phyloP scores from a whole-genome alignment of 164 flowering plant genomes.

The Tinospora cordifolia region DNA sequence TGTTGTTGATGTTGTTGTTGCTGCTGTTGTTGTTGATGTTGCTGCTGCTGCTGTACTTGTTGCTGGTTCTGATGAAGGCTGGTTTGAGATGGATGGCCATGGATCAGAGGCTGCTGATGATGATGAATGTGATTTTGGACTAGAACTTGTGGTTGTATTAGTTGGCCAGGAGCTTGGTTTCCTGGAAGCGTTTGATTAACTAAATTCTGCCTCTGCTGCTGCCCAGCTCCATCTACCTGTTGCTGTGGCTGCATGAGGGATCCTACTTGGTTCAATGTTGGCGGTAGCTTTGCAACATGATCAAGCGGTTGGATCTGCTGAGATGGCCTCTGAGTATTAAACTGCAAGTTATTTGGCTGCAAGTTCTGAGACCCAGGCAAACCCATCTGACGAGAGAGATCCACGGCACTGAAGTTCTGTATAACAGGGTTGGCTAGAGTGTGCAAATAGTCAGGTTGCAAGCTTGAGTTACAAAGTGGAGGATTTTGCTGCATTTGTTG shows the following conservation, averaged over 20 bases:
- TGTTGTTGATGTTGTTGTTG: conserved; percentile 18
- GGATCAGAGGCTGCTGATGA: conserved; percentile 46
- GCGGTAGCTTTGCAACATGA: conserved; percentile 49
- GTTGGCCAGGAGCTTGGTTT: conserved; percentile 51
- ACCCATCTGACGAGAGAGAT: conserved; percentile 67
- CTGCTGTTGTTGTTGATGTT: conserved; percentile 15
- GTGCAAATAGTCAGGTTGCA: conserved; percentile 58
- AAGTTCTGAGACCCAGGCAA: conserved; percentile 46
- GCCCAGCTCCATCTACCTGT: conserved; percentile 47
- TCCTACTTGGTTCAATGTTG: conserved; percentile 35
- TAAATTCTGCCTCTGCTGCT: conserved; percentile 50
- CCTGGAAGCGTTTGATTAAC: conserved; percentile 37
- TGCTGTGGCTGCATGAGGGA: conserved; percentile 51
- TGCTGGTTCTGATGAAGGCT: conserved; percentile 40
- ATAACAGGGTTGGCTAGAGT: conserved; percentile 42
- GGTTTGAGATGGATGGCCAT: conserved; percentile 51
- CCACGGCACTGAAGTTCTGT: conserved; percentile 48
- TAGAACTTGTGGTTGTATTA: conserved; percentile 42
- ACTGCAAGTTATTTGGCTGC: conserved; percentile 52
- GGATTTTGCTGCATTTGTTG: conserved; percentile 88
- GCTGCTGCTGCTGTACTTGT: conserved; percentile 26
- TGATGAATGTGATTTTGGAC: conserved; percentile 36
- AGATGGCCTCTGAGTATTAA: conserved; percentile 45
- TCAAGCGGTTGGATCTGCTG: conserved; percentile 60
- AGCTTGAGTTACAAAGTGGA: conserved; percentile 35